These are phyloP conservation scores for Passalora sequoiae DNA, from an alignment of 2,329 filamentous ascomycete species.

Conservation along the genomic window DNA sequence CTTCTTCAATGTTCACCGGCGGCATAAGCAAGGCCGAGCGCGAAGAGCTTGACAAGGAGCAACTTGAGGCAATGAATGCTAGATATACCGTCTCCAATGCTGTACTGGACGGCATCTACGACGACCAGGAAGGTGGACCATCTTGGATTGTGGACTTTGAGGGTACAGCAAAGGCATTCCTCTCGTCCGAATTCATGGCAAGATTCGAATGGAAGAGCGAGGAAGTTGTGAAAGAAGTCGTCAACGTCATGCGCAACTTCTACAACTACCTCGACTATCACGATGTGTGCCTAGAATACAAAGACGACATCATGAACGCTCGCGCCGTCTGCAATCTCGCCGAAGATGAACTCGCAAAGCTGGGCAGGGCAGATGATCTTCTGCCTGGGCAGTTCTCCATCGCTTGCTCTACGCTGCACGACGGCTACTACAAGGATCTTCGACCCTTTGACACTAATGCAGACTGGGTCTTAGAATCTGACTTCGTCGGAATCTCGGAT, in stretches of 20 bases:
- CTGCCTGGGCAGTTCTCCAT: conserved; percentile 77
- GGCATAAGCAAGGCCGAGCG: conserved; percentile 23
- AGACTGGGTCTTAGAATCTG: conserved; percentile 27
- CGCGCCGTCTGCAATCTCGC: conserved; percentile 62
- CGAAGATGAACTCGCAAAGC: conserved; percentile 59
- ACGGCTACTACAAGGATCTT: conserved; percentile 43
- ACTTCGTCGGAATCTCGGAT: conserved; percentile 36
- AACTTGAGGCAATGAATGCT: conserved; percentile 52
- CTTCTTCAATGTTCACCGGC: conserved; percentile 58
- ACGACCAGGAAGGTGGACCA: conserved; percentile 38
- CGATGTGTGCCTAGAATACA: conserved; percentile 78
- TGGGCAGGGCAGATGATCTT: conserved; percentile 46
- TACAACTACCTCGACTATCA: conserved; percentile 82
- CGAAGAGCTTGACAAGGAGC: conserved; percentile 48
- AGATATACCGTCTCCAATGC: conserved; percentile 44
- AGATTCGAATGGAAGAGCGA: conserved; percentile 53
- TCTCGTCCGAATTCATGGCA: conserved; percentile 39
- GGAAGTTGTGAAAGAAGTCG: conserved; percentile 53
- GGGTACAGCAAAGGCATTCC: conserved; percentile 68
- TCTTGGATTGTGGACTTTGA: conserved; percentile 77
- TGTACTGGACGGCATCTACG: conserved; percentile 40
- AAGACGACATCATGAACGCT: conserved; percentile 60
- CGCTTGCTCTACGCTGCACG: conserved; percentile 66
- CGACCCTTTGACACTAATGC: conserved; percentile 10
- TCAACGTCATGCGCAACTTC: conserved; percentile 74